Evolutionary conservation across 2,329 filamentous ascomycete species (phyloP).

Genomic region (Alternaria panax): DNA sequence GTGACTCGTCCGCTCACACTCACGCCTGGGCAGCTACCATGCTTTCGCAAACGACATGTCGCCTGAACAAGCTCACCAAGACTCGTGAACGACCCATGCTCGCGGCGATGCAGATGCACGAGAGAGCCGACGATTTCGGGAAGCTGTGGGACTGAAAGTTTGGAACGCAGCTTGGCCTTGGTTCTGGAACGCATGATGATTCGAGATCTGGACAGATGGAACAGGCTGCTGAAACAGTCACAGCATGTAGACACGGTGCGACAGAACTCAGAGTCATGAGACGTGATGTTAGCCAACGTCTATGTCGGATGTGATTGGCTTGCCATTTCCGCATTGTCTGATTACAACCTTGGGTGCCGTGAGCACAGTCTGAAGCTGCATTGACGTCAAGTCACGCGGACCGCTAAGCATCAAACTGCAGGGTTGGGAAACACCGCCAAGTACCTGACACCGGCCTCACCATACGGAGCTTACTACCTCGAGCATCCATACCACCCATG

Average conservation of each 20-base stretch:
- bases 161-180: slow-evolving; percentile 14
- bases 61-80: slow-evolving; percentile 23
- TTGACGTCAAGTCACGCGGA: neutral
- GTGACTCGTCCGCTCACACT: neutral
- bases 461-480: neutral
- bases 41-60: neutral
- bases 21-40: neutral
- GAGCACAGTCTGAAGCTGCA: neutral
- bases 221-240: slow-evolving; percentile 25
- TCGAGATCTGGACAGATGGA: slow-evolving; percentile 16
- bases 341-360: neutral
- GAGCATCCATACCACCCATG: neutral
- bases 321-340: neutral
- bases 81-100: neutral
- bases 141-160: slow-evolving; percentile 8
- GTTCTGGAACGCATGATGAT: slow-evolving; percentile 23
- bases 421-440: neutral
- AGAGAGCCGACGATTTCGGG: neutral
- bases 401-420: neutral
- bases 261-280: slow-evolving; percentile 2
- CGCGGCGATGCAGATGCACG: slow-evolving; percentile 1
- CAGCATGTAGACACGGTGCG: slow-evolving; percentile 5
- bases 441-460: neutral
- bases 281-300: neutral
- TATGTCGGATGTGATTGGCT: neutral